phyloP scores from a whole-genome alignment of 768 basidiomycete genomes.

The Tylopilus sp. region DNA sequence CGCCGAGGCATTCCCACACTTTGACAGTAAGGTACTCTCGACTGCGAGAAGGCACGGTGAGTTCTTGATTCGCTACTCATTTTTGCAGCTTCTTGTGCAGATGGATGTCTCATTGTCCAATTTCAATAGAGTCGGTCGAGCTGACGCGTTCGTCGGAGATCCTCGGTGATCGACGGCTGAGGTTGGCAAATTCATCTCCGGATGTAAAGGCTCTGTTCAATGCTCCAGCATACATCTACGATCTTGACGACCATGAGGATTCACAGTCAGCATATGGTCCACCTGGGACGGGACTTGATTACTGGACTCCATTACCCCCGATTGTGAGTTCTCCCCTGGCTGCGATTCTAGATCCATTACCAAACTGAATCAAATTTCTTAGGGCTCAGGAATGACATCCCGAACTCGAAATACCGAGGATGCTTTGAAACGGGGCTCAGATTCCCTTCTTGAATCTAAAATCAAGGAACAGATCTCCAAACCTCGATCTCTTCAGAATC shows the following conservation, averaged over 20 bases:
- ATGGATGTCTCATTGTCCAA: constrained; percentile 8
- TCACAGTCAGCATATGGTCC: constrained; percentile 54
- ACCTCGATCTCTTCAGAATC: constrained; percentile 78
- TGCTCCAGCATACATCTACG: constrained; percentile 77
- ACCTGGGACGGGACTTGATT: constrained; percentile 54
- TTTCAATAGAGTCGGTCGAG: constrained; percentile 65
- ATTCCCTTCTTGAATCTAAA: constrained; percentile 81
- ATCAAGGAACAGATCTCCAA: constrained; percentile 72
- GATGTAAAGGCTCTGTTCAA: constrained; percentile 96
- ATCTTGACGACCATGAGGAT: constrained; percentile 71
- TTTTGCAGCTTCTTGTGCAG: background rate
- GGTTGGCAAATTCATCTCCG: constrained; percentile 85
- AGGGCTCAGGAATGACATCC: constrained; percentile 69
- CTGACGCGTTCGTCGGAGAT: constrained; percentile 62
- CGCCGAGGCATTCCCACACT: constrained; percentile 93
- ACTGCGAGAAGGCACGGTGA: constrained; percentile 67
- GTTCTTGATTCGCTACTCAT: constrained; percentile 3
- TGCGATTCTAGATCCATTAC: constrained; percentile 9
- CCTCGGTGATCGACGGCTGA: constrained; percentile 67
- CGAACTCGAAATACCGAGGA: constrained; percentile 73
- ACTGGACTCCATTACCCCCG: constrained; percentile 74
- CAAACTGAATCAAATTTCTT: constrained; percentile 15
- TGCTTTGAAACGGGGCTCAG: constrained; percentile 75
- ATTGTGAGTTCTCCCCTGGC: constrained; percentile 49
- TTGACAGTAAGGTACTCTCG: constrained; percentile 90